Percentiles rank a stretch among this genome's conserved stretches.
These are phyloP conservation scores for Salix arbutifolia DNA, from an alignment of 345 rosid genomes.

Conservation along the genomic window DNA sequence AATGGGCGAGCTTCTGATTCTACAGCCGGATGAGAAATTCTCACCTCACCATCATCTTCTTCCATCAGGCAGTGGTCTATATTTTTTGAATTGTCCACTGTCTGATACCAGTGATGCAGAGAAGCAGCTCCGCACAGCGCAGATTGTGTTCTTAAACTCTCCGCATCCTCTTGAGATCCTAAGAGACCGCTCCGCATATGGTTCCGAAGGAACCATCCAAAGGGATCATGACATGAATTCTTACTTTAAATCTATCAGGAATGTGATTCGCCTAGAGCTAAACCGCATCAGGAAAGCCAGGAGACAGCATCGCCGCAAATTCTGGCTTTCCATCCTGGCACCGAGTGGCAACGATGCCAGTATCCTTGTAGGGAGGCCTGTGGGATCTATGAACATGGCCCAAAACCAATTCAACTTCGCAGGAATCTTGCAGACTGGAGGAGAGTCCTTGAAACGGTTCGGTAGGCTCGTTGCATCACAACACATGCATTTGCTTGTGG, in stretches of 20 bases:
- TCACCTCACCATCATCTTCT: constrained; percentile 87
- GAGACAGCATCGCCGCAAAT: constrained; percentile 51
- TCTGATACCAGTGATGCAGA: constrained; percentile 43
- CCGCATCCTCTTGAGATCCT: constrained; percentile 99
- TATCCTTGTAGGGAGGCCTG: constrained; percentile 29
- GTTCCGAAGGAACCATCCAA: constrained; percentile 74
- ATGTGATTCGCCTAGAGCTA: constrained; percentile 65
- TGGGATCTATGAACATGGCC: constrained; percentile 21
- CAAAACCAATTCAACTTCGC: constrained; percentile 49
- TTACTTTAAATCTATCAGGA: constrained; percentile 58
- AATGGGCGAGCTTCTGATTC: constrained; percentile 89
- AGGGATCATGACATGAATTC: constrained; percentile 94
- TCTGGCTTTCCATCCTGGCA: constrained; percentile 64
- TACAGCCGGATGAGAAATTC: constrained; percentile 86
- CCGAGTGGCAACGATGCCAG: constrained; percentile 27
- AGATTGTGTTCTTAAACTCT: constrained; percentile 68
- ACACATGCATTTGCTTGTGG: constrained; percentile 73
- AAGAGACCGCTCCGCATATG: constrained; percentile 77
- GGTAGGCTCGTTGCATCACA: constrained; percentile 73
- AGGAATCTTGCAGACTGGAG: constrained; percentile 55
- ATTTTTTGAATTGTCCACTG: constrained; percentile 42
- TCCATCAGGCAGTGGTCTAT: constrained; percentile 89
- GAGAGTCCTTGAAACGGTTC: constrained; percentile 60
- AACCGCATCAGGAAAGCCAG: constrained; percentile 54
- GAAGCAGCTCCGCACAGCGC: constrained; percentile 65